Evolutionary conservation across 306 rosid species (phyloP).

Genomic region (Vigna angularis): DNA sequence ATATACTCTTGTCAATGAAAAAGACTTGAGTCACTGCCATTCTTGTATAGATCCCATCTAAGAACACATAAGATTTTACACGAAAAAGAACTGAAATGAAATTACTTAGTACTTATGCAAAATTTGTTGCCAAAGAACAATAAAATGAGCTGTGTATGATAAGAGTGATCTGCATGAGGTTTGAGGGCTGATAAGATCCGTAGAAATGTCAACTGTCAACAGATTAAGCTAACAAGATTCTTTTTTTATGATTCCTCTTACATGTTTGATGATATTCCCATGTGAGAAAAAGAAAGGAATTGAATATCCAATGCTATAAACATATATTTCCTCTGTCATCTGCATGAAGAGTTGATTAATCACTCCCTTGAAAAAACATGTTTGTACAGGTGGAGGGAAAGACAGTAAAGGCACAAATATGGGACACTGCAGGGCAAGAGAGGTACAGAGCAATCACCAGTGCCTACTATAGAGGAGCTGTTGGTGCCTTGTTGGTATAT

Average conservation of each 20-base stretch:
- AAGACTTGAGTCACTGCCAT: neutral
- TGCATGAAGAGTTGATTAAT: conserved; percentile 2
- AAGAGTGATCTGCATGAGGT: neutral
- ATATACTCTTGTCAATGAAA: neutral
- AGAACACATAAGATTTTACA: neutral
- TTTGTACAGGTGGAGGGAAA: conserved; percentile 75
- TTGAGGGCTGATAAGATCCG: neutral
- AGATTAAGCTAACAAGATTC: neutral
- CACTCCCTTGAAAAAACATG: neutral
- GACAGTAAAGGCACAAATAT: conserved; percentile 89
- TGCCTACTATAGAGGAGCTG: conserved; percentile 90
- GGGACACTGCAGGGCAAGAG: conserved; percentile 95
- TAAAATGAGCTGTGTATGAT: neutral
- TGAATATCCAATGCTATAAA: neutral
- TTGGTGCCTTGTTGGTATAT: conserved; percentile 75
- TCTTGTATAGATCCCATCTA: neutral
- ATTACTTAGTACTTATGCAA: neutral
- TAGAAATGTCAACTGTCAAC: neutral
- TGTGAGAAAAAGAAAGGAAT: neutral
- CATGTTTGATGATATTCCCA: conserved; percentile 15
- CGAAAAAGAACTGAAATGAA: neutral
- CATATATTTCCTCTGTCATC: neutral
- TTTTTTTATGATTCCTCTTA: neutral
- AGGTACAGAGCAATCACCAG: conserved; percentile 86
- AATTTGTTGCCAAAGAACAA: neutral